phyloP scores from a whole-genome alignment of 2,329 filamentous ascomycete genomes.

The Hypoxylon sp. region DNA sequence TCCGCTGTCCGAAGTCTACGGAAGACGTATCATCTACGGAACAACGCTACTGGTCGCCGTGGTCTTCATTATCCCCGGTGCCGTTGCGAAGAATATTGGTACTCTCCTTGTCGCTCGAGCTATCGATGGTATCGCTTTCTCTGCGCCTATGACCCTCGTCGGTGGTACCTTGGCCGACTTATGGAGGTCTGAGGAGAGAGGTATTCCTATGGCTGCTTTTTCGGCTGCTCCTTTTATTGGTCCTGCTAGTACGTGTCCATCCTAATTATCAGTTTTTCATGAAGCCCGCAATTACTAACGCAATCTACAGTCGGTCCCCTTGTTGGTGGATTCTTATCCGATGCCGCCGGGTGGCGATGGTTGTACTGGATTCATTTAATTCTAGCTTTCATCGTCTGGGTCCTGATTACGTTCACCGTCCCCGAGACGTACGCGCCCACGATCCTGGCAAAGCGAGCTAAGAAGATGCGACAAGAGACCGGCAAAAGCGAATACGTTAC shows the following conservation, averaged over 20 bases:
- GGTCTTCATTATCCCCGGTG: constrained; percentile 84
- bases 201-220: constrained; percentile 89
- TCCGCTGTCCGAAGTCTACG: constrained; percentile 80
- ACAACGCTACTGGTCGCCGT: constrained; percentile 77
- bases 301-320: constrained; percentile 71
- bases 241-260: constrained; percentile 68
- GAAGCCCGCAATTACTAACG: constrained; percentile 23
- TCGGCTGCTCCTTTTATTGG: constrained; percentile 86
- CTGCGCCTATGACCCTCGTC: constrained; percentile 87
- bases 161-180: constrained; percentile 85
- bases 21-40: constrained; percentile 77
- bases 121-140: constrained; percentile 87
- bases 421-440: constrained; percentile 90
- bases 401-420: constrained; percentile 87
- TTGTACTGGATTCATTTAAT: constrained; percentile 91
- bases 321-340: constrained; percentile 79
- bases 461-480: constrained; percentile 77
- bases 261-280: neutral
- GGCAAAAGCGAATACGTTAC: constrained; percentile 78
- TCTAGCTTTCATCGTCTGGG: constrained; percentile 75
- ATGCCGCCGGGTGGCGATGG: constrained; percentile 82
- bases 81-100: constrained; percentile 79
- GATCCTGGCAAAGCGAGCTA: constrained; percentile 77
- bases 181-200: constrained; percentile 86
- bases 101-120: constrained; percentile 81